Conservation (phyloP, 1,284 basidiomycete species). For the Microbotryum scabiosae region DNA sequence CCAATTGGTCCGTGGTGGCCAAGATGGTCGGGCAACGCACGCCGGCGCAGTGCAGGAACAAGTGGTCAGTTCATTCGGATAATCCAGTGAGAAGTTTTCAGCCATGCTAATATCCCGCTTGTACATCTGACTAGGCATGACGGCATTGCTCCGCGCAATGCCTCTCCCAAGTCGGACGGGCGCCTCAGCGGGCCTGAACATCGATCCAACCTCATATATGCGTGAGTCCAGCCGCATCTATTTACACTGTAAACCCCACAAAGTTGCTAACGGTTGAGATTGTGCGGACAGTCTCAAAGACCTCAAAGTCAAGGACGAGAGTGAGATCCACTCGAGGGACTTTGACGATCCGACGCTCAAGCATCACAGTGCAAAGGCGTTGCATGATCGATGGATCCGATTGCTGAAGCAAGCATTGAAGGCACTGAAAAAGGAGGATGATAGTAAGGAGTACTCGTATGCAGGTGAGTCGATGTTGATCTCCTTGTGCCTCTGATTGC, state of each 20-base stretch:
- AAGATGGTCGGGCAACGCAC: conserved; percentile 65
- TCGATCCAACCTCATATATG: conserved; percentile 66
- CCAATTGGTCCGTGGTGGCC: conserved; percentile 62
- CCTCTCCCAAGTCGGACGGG: conserved; percentile 45
- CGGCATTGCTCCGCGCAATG: conserved; percentile 59
- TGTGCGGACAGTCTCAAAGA: conserved; percentile 12
- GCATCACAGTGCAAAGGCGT: conserved; percentile 20
- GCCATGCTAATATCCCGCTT: not conserved
- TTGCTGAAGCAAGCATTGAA: conserved; percentile 11
- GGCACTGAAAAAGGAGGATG: conserved; percentile 1
- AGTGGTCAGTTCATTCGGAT: conserved; percentile 51
- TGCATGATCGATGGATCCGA: conserved; percentile 23
- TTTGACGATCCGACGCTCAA: conserved; percentile 18
- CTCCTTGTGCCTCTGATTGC: no score
- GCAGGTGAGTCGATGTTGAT: conserved; percentile 3
- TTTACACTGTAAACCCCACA: not conserved
- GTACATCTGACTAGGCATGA: conserved; percentile 41
- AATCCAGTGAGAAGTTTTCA: conserved; percentile 4
- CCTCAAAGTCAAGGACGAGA: conserved; percentile 12
- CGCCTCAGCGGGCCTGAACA: conserved; percentile 46
- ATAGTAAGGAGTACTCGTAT: not conserved
- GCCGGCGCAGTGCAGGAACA: conserved; percentile 70
- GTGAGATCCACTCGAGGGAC: conserved; percentile 24
- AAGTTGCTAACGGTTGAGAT: not conserved
- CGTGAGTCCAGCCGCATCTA: conserved; percentile 46